Conservation (phyloP, 768 basidiomycete species). For the Mycena maculata region DNA sequence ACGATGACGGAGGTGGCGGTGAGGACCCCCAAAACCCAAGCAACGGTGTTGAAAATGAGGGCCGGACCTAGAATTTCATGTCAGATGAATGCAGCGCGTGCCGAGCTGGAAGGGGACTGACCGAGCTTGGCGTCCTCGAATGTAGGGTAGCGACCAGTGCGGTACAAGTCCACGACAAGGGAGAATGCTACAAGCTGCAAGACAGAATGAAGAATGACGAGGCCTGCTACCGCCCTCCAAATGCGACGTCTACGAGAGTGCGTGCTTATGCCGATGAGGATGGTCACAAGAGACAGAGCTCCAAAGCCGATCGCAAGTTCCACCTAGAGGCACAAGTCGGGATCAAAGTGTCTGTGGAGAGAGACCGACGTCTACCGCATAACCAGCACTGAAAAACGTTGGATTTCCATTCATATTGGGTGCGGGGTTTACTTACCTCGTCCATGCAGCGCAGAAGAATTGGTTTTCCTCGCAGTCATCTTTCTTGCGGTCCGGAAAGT, state of each 20-base stretch:
- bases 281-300: constrained; percentile 63
- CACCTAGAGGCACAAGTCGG: no score
- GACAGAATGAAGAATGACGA: constrained; percentile 74
- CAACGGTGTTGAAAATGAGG: constrained; percentile 67
- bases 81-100: background rate
- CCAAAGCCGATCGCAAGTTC: constrained; percentile 76
- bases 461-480: constrained; percentile 65
- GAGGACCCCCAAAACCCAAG: constrained; percentile 70
- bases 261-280: constrained; percentile 78
- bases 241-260: constrained; percentile 79
- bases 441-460: constrained; percentile 75
- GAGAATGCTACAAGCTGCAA: constrained; percentile 72
- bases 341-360: no score
- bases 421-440: constrained; percentile 53
- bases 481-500: constrained; percentile 68
- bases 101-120: constrained; percentile 42
- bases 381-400: constrained; percentile 61
- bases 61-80: constrained; percentile 58
- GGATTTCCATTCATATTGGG: background rate
- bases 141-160: constrained; percentile 54
- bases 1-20: constrained; percentile 64
- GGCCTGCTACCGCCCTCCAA: constrained; percentile 78
- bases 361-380: no score
- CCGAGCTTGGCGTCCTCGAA: constrained; percentile 73
- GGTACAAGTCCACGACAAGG: constrained; percentile 72